Conservation (phyloP, 2,329 filamentous ascomycete species). For the Orbilia javanica region DNA sequence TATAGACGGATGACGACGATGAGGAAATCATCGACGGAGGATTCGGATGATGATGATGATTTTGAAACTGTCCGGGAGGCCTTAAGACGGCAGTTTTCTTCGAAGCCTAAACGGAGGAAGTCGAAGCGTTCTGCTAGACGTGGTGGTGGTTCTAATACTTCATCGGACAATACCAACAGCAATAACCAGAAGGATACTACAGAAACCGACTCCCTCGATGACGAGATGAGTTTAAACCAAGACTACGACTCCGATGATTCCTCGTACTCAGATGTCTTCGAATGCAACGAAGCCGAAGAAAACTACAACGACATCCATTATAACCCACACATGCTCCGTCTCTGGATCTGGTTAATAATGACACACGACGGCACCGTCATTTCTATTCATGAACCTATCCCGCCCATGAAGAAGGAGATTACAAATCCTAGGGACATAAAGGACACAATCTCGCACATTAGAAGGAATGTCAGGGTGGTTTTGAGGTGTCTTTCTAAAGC, state of each 20-base stretch:
- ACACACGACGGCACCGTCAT: constrained; percentile 67
- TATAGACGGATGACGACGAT: constrained; percentile 43
- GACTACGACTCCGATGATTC: constrained; percentile 32
- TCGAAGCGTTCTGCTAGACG: neutral
- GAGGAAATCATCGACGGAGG: constrained; percentile 3
- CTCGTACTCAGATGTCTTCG: constrained; percentile 43
- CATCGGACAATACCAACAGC: constrained; percentile 60
- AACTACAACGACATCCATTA: constrained; percentile 58
- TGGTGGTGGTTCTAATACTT: constrained; percentile 61
- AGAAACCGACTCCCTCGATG: constrained; percentile 35
- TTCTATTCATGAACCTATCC: constrained; percentile 66
- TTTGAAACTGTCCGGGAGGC: constrained; percentile 56
- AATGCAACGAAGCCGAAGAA: constrained; percentile 60
- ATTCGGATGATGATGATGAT: constrained; percentile 60
- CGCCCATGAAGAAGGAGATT: constrained; percentile 63
- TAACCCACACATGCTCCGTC: constrained; percentile 66
- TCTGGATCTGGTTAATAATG: constrained; percentile 69
- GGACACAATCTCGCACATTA: constrained; percentile 61
- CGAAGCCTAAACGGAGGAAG: constrained; percentile 34
- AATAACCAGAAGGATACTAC: neutral
- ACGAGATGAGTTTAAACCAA: constrained; percentile 49
- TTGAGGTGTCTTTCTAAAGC: constrained; percentile 61
- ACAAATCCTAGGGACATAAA: constrained; percentile 36
- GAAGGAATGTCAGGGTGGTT: constrained; percentile 61
- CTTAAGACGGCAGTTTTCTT: constrained; percentile 41